Conservation (phyloP, 2,329 filamentous ascomycete species). For the Graphilbum sp. region DNA sequence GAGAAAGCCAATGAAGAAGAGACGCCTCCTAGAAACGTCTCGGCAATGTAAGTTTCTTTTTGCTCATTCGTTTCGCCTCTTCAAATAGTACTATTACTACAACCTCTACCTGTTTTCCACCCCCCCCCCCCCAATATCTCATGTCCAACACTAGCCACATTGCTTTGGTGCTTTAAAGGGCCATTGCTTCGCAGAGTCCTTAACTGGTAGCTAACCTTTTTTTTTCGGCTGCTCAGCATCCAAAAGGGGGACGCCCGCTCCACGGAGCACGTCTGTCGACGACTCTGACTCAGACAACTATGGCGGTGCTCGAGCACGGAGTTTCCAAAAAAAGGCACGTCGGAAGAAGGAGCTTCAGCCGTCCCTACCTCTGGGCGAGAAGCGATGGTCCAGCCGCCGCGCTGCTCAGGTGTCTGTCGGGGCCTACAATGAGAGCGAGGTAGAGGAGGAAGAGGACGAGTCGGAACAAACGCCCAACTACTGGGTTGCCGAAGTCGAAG, state of each 20-base stretch:
- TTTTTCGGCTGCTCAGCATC: no score
- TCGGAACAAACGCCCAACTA: conserved; percentile 53
- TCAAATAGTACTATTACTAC: conserved; percentile 28
- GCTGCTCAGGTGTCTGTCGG: conserved; percentile 54
- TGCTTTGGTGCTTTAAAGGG: no score
- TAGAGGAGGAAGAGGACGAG: conserved; percentile 50
- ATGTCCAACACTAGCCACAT: no score
- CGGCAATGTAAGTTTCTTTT: conserved; percentile 7
- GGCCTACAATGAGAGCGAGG: conserved; percentile 49
- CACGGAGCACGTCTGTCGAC: conserved; percentile 34
- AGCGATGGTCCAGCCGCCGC: conserved; percentile 80
- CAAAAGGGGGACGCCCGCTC: conserved; percentile 39
- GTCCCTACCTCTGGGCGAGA: conserved; percentile 54
- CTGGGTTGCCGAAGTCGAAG: conserved; percentile 52
- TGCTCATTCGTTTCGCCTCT: conserved; percentile 30
- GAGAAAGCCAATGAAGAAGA: conserved; percentile 51
- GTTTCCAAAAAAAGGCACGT: conserved; percentile 59
- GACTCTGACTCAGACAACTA: conserved; percentile 64
- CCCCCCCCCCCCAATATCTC: no score
- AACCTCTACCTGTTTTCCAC: no score
- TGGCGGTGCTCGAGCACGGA: conserved; percentile 56
- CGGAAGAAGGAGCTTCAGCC: conserved; percentile 53
- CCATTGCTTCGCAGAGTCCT: no score
- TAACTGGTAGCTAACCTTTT: no score
- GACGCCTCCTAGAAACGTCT: conserved; percentile 30